Percentiles rank a stretch among this genome's conserved stretches.
Evolutionary conservation across 2,329 filamentous ascomycete genomes (phyloP).

Genomic region (Daldinia eschscholtzii): DNA sequence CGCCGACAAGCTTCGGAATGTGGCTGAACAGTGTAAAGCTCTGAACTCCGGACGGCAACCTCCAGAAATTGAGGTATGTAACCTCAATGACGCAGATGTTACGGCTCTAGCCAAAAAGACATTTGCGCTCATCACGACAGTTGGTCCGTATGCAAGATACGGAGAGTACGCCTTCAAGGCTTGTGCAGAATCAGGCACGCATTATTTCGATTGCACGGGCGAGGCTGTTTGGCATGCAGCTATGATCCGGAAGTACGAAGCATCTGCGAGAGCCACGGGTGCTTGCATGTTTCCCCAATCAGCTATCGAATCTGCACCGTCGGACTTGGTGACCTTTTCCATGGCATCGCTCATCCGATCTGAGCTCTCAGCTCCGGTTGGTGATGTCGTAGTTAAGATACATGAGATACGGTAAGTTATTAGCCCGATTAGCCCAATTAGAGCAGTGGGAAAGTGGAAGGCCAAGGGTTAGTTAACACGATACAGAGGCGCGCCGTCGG

Average conservation of each 20-base stretch:
- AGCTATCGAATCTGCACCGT: conserved; percentile 72
- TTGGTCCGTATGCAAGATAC: conserved; percentile 69
- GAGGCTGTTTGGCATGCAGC: conserved; percentile 68
- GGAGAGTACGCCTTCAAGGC: conserved; percentile 72
- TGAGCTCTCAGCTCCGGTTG: conserved; percentile 62
- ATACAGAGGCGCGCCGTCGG: conserved; percentile 65
- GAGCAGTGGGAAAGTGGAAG: neutral
- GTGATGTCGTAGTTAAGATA: conserved; percentile 66
- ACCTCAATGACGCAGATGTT: conserved; percentile 61
- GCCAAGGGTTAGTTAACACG: conserved; percentile 26
- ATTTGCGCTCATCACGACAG: conserved; percentile 67
- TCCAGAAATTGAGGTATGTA: conserved; percentile 66
- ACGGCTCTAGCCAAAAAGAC: conserved; percentile 67
- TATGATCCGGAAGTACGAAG: conserved; percentile 72
- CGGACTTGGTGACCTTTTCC: conserved; percentile 70
- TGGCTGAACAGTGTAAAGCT: conserved; percentile 75
- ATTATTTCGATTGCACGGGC: conserved; percentile 74
- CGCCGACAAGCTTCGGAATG: conserved; percentile 69
- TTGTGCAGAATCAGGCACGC: conserved; percentile 72
- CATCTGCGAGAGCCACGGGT: conserved; percentile 64
- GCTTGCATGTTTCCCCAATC: conserved; percentile 72
- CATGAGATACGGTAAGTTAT: conserved; percentile 57
- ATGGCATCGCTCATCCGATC: conserved; percentile 65
- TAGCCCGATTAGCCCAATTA: neutral
- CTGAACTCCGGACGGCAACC: conserved; percentile 74